phyloP scores from a whole-genome alignment of 352 stramenopile species.

The Pythium folliculosum region DNA sequence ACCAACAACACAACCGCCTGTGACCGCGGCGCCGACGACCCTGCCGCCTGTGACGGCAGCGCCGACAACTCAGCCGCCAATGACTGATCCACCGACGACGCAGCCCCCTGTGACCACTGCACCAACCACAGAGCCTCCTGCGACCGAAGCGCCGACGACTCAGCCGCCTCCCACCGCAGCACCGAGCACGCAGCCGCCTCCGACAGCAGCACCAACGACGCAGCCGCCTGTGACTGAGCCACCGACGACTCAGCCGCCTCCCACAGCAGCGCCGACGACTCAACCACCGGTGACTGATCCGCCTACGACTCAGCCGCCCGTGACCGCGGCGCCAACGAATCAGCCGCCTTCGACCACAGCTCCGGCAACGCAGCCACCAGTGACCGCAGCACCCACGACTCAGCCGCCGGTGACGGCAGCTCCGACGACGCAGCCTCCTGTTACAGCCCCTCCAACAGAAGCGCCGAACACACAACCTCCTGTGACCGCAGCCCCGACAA shows the following conservation, averaged over 20 bases:
- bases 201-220: slow-evolving; percentile 1
- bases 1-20: not conserved
- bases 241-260: slow-evolving; percentile 1
- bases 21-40: not conserved
- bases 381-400: not conserved
- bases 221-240: slow-evolving; percentile 2
- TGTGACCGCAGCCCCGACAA: no score
- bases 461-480: not conserved
- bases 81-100: not conserved
- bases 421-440: not conserved
- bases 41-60: not conserved
- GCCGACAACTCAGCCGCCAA: not conserved
- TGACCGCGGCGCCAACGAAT: not conserved
- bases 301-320: not conserved
- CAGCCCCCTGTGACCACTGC: not conserved
- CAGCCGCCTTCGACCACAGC: not conserved
- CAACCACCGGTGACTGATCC: not conserved
- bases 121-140: not conserved
- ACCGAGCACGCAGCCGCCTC: not conserved
- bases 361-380: not conserved
- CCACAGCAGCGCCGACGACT: not conserved
- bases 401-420: not conserved
- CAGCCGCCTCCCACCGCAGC: not conserved
- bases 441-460: not conserved
- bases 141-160: not conserved